phyloP scores from a whole-genome alignment of 164 flowering plant genomes.

The Piper longum region DNA sequence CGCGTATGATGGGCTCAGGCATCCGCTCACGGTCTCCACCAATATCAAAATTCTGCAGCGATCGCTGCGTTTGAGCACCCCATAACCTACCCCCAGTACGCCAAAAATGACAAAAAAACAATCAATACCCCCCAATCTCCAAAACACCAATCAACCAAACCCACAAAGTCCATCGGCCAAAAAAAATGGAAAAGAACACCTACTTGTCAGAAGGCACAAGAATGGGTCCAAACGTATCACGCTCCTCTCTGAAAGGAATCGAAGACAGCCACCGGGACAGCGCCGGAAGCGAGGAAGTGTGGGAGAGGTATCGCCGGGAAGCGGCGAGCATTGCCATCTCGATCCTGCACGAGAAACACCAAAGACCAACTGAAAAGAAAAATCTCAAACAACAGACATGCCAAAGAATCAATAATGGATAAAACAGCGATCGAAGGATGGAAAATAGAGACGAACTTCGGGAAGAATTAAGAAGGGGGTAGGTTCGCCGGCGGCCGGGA shows the following conservation, averaged over 20 bases:
- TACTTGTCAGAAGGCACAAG: conserved; percentile 69
- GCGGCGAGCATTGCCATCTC: conserved; percentile 31
- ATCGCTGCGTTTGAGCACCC: conserved; percentile 99
- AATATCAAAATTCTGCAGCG: conserved; percentile 91
- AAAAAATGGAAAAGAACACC: conserved; percentile 9
- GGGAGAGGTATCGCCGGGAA: conserved; percentile 25
- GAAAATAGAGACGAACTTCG: too few relatives aligned
- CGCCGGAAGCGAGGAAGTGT: conserved; percentile 11
- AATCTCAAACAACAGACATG: too few relatives aligned
- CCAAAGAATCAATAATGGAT: too few relatives aligned
- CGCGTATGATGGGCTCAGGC: conserved; percentile 94
- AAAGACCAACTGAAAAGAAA: too few relatives aligned
- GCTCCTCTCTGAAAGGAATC: conserved; percentile 33
- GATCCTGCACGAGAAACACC: not conserved
- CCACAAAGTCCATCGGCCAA: not conserved
- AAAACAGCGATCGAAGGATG: too few relatives aligned
- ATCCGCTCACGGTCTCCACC: conserved; percentile 93
- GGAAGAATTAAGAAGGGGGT: too few relatives aligned
- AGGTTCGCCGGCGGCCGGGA: too few relatives aligned
- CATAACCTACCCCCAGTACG: conserved; percentile 37
- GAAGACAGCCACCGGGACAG: conserved; percentile 19
- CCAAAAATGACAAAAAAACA: not conserved
- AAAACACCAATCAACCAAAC: not conserved
- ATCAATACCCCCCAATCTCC: not conserved
- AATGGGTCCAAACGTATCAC: conserved; percentile 76